A percentile compares a stretch with the other conserved stretches of the same genome.
These are phyloP conservation scores for Zymoseptoria ardabiliae DNA, from an alignment of 2,329 filamentous ascomycete species.

Conservation along the genomic window DNA sequence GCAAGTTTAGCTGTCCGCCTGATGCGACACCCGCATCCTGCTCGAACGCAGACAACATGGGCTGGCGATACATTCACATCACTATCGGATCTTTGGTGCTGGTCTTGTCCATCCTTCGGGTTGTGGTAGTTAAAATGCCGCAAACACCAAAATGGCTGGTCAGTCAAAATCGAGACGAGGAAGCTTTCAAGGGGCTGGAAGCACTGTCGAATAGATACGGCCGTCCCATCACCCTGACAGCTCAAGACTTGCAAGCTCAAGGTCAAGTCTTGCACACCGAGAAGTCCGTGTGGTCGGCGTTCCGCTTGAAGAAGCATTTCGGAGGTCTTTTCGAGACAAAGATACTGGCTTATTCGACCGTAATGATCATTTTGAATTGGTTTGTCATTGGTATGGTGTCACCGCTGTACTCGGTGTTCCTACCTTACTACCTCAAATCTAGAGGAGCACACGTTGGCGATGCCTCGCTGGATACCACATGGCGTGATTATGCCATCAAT, in stretches of 20 bases:
- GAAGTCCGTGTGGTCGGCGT: slow-evolving; percentile 18
- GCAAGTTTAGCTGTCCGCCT: slow-evolving; percentile 9
- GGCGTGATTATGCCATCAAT: slow-evolving; percentile 78
- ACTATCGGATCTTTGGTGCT: slow-evolving; percentile 67
- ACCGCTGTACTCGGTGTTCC: slow-evolving; percentile 80
- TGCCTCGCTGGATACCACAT: slow-evolving; percentile 40
- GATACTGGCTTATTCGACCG: slow-evolving; percentile 18
- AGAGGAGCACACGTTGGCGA: slow-evolving; percentile 39
- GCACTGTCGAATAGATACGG: slow-evolving; percentile 17
- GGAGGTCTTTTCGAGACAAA: slow-evolving; percentile 19
- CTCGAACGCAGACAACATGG: slow-evolving; percentile 48
- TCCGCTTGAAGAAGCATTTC: slow-evolving; percentile 20
- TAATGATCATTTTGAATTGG: slow-evolving; percentile 21
- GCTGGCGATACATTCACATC: slow-evolving; percentile 69
- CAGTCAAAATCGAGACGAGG: slow-evolving; percentile 21
- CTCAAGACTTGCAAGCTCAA: slow-evolving; percentile 14
- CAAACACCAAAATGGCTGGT: slow-evolving; percentile 56
- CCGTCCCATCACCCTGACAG: slow-evolving; percentile 11
- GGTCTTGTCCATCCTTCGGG: slow-evolving; percentile 68
- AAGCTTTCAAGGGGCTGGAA: slow-evolving; percentile 15
- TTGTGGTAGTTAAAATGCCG: slow-evolving; percentile 72
- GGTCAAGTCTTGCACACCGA: slow-evolving; percentile 21
- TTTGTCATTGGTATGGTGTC: slow-evolving; percentile 62
- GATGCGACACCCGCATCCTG: slow-evolving; percentile 1
- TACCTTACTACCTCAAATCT: slow-evolving; percentile 71